These are phyloP conservation scores for Trametes maxima DNA, from an alignment of 768 basidiomycete species.

Conservation along the genomic window DNA sequence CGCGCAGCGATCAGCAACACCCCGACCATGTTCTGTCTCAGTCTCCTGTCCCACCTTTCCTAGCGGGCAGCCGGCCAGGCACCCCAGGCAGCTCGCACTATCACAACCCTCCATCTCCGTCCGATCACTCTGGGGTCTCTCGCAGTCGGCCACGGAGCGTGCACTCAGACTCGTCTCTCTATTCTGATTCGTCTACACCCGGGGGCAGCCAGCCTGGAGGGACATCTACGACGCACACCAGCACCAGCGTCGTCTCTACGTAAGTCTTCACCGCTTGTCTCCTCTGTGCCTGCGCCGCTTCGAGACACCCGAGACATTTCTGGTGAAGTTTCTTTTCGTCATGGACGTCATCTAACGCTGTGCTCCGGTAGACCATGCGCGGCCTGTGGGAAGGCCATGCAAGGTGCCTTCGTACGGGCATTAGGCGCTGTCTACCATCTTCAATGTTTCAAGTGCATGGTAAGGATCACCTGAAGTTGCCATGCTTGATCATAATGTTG, in stretches of 20 bases:
- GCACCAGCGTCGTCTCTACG: slow-evolving; percentile 59
- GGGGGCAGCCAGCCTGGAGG: slow-evolving; percentile 43
- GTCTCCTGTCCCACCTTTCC: slow-evolving; percentile 42
- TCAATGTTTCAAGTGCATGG: slow-evolving; percentile 98
- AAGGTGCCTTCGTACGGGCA: slow-evolving; percentile 96
- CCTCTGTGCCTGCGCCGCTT: not conserved
- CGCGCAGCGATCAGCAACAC: slow-evolving; percentile 31
- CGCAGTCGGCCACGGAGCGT: slow-evolving; percentile 46
- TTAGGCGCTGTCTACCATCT: slow-evolving; percentile 92
- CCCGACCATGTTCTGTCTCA: slow-evolving; percentile 25
- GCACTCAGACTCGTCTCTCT: slow-evolving; percentile 48
- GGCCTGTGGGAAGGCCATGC: slow-evolving; percentile 80
- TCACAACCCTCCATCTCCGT: slow-evolving; percentile 50
- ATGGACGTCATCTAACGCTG: slow-evolving; percentile 21
- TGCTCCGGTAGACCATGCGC: slow-evolving; percentile 60
- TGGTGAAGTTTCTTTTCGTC: slow-evolving; percentile 3
- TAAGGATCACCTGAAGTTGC: slow-evolving; percentile 41
- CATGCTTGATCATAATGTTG: slow-evolving; percentile 15
- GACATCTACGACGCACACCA: slow-evolving; percentile 58
- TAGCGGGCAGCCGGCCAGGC: slow-evolving; percentile 58
- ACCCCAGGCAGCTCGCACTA: slow-evolving; percentile 57
- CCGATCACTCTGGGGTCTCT: slow-evolving; percentile 53
- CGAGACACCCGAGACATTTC: not conserved
- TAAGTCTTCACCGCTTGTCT: slow-evolving; percentile 41
- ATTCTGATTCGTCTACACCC: slow-evolving; percentile 56